A percentile compares a stretch with the other conserved stretches of the same genome.
Evolutionary conservation across 805 yeast genomes (phyloP).

Genomic region (Suhomyces kilbournensis): DNA sequence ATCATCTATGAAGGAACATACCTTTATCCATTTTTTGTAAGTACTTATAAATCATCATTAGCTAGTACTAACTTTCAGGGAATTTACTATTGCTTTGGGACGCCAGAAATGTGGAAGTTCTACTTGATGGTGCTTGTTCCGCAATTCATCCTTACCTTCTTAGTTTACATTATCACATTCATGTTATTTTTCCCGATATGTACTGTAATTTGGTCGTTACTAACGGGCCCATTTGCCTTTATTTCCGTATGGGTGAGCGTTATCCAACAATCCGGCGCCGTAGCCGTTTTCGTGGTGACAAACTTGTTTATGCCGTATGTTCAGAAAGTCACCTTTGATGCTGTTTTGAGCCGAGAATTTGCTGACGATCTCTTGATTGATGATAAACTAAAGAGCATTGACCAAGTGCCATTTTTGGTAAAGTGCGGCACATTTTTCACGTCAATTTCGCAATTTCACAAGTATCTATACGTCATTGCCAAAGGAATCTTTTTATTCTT

Average conservation of each 20-base stretch:
- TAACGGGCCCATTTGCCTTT: slow-evolving; percentile 52
- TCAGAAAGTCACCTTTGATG: slow-evolving; percentile 46
- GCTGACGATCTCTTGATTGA: slow-evolving; percentile 42
- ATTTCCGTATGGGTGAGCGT: slow-evolving; percentile 44
- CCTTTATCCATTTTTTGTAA: slow-evolving; percentile 22
- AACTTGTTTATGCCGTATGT: slow-evolving; percentile 46
- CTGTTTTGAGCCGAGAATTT: slow-evolving; percentile 45
- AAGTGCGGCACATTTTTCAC: slow-evolving; percentile 28
- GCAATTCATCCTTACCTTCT: slow-evolving; percentile 37
- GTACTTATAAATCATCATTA: slow-evolving; percentile 2
- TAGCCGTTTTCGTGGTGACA: slow-evolving; percentile 43
- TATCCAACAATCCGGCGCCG: slow-evolving; percentile 40
- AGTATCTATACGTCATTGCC: slow-evolving; percentile 41
- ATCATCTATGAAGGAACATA: slow-evolving; percentile 16
- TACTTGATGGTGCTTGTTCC: slow-evolving; percentile 45
- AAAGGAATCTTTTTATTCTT: slow-evolving; percentile 34
- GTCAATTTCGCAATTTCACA: slow-evolving; percentile 31
- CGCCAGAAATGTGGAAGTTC: slow-evolving; percentile 47
- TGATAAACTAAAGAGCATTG: slow-evolving; percentile 33
- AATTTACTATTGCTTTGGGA: slow-evolving; percentile 34
- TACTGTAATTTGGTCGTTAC: slow-evolving; percentile 37
- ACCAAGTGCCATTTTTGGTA: slow-evolving; percentile 28
- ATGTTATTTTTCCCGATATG: slow-evolving; percentile 44
- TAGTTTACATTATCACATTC: slow-evolving; percentile 35
- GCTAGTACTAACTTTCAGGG: slow-evolving; percentile 27